Evolutionary conservation across 1,284 basidiomycete species (phyloP), one percentile per base, ranked within the genome.

Genomic region (Ceratobasidium theobromae): DNA sequence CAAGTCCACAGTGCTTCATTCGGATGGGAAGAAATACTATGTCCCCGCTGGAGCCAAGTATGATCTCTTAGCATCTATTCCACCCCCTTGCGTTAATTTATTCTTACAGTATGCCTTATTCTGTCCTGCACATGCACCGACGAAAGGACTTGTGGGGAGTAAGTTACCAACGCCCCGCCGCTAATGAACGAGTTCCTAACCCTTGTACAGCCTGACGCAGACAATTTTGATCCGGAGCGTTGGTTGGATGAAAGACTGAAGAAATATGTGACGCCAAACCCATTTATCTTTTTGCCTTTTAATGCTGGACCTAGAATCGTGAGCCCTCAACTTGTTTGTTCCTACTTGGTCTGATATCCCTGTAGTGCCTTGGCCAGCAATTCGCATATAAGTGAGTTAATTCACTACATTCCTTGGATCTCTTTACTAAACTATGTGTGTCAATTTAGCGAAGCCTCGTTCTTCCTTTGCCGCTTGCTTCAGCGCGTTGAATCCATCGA

Each of bases 281-380:
- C 84, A 3, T 84, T 80, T 74, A 83, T 85, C 53, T 86, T 85
- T 75, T 72, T 82, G 1, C 84, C 85, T 1, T 86, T 86, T 78
- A 84, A 84, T 70, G 83, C 80, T 0, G 83, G 83, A 1, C 81
- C 81, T 3, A 74, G 83, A 2, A 84, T 85, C 64, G 69, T 68
- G 4, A 35, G 57, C 46, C 9, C n/a, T 6, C 14, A 11, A 49
- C 1, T 55, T 23, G 2, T 35, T 45, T 9, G 1, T 9, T 14
- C 27, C 3, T 8, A 25, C 21, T 28, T 9, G n/a, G n/a, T 45
- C 18, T 6, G 53, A 53, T 43, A 38, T 27, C n/a, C 57, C 48
- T 53, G 40, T 21, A 45, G 43, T 45, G 43, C 18, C 43, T 45
- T 45, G 43, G 43, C 43, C 43, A 45, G 16, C 83, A 83, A 74